A percentile compares a stretch with the other conserved stretches of the same genome.
phyloP scores from a whole-genome alignment of 1,284 basidiomycete species.

The Heterobasidion irregulare region DNA sequence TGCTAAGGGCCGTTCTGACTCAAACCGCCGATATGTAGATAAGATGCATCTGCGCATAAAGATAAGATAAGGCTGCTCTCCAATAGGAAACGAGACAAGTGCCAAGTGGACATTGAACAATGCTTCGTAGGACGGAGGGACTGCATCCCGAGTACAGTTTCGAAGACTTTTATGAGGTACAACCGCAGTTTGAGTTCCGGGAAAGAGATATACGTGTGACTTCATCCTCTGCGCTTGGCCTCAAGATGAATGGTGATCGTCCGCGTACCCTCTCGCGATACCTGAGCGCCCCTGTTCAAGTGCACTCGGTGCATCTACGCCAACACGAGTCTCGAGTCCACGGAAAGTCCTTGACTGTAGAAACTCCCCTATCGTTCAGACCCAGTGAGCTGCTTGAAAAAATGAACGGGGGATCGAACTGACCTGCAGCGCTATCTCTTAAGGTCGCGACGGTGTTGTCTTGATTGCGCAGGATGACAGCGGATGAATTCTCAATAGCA shows the following conservation, averaged over 20 bases:
- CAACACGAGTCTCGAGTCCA: constrained; percentile 78
- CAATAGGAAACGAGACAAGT: too few relatives aligned
- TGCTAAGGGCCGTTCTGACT: too few relatives aligned
- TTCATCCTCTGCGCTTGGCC: background rate
- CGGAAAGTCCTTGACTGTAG: constrained; percentile 67
- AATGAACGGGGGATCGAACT: background rate
- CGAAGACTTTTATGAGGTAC: too few relatives aligned
- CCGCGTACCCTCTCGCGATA: constrained; percentile 81
- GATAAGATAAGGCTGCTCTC: too few relatives aligned
- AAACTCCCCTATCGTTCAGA: constrained; percentile 44
- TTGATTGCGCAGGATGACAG: constrained; percentile 56
- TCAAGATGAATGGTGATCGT: constrained; percentile 27
- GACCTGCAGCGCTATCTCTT: constrained; percentile 66
- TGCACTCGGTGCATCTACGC: constrained; percentile 72
- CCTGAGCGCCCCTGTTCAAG: constrained; percentile 88
- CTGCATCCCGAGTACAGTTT: too few relatives aligned
- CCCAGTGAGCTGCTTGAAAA: background rate
- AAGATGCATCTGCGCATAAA: too few relatives aligned
- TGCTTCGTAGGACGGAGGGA: too few relatives aligned
- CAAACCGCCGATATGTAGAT: too few relatives aligned
- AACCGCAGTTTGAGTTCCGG: too few relatives aligned
- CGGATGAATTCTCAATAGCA: constrained; percentile 19
- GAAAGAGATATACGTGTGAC: background rate
- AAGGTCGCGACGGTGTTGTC: constrained; percentile 49
- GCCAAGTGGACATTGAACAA: too few relatives aligned